A percentile compares a stretch with the other conserved stretches of the same genome.
These are phyloP conservation scores for Diaporthe vaccinii DNA, from an alignment of 2,329 filamentous ascomycete species.

Conservation along the genomic window DNA sequence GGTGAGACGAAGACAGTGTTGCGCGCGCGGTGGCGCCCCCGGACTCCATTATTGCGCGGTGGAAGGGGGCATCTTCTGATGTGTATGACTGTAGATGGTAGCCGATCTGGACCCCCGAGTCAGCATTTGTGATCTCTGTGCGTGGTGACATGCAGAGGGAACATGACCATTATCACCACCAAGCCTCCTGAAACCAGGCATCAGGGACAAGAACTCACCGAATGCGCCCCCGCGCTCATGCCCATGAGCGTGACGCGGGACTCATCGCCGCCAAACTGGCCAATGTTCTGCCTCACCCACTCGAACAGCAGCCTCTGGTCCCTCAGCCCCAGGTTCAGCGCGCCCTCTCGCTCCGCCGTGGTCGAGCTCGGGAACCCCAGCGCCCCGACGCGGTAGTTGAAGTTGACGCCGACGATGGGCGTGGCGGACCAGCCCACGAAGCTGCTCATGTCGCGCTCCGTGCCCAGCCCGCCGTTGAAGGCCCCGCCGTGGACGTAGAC, in stretches of 20 bases:
- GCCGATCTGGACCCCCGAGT: conserved; percentile 64
- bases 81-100: conserved; percentile 73
- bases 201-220: conserved; percentile 53
- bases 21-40: conserved; percentile 69
- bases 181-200: background rate
- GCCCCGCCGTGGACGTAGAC: conserved; percentile 75
- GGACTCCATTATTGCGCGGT: conserved; percentile 69
- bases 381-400: conserved; percentile 75
- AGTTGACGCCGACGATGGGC: conserved; percentile 69
- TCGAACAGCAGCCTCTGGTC: conserved; percentile 71
- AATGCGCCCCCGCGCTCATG: conserved; percentile 73
- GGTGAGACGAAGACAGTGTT: conserved; percentile 66
- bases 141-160: conserved; percentile 37
- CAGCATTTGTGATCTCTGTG: background rate
- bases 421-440: conserved; percentile 69
- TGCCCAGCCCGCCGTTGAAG: conserved; percentile 68
- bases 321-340: conserved; percentile 74
- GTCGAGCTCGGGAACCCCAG: conserved; percentile 77
- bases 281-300: conserved; percentile 74
- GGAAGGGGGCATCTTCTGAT: conserved; percentile 58
- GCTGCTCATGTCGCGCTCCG: conserved; percentile 71
- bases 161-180: background rate
- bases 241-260: conserved; percentile 73
- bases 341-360: conserved; percentile 64
- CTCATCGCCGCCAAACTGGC: conserved; percentile 70